A percentile compares a stretch with the other conserved stretches of the same genome.
Conservation (phyloP, 2,329 filamentous ascomycete genomes). For the Diaporthe sp. region DNA sequence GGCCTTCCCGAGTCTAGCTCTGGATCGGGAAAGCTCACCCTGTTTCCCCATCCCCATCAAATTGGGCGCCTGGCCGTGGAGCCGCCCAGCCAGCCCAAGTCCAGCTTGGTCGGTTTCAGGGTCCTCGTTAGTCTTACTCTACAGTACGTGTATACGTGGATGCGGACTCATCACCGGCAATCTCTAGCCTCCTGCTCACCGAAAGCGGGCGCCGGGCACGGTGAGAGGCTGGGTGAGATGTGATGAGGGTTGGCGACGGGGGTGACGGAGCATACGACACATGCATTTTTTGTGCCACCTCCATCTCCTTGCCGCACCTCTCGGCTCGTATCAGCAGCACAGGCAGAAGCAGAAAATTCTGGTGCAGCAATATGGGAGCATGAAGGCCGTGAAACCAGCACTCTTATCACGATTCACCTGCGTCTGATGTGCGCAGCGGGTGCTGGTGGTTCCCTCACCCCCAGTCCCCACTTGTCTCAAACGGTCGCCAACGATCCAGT, state of each 20-base stretch:
- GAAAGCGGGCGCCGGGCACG: constrained; percentile 4
- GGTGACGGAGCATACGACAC: constrained; percentile 12
- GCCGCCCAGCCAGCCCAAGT: constrained; percentile 20
- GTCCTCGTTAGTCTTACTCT: neutral
- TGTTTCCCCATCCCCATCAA: constrained; percentile 20
- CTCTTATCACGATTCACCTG: constrained; percentile 33
- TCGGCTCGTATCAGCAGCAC: constrained; percentile 6
- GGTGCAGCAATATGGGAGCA: neutral
- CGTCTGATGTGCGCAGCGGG: constrained; percentile 40
- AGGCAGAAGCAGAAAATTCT: neutral
- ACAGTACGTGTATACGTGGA: neutral
- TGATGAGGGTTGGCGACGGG: neutral
- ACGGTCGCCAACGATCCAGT: constrained; percentile 19
- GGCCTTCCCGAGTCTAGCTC: constrained; percentile 33
- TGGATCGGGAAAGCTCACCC: constrained; percentile 23
- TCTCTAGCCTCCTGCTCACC: constrained; percentile 16
- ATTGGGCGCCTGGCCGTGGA: constrained; percentile 25
- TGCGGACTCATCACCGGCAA: constrained; percentile 18
- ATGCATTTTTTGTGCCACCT: neutral
- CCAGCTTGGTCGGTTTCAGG: constrained; percentile 30
- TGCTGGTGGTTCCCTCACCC: neutral
- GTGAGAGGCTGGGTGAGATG: constrained; percentile 7
- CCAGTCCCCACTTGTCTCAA: constrained; percentile 36
- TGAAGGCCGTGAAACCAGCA: constrained; percentile 38
- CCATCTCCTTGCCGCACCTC: neutral